Evolutionary conservation across 352 stramenopile genomes (phyloP).

Genomic region (Pythium aquatile): DNA sequence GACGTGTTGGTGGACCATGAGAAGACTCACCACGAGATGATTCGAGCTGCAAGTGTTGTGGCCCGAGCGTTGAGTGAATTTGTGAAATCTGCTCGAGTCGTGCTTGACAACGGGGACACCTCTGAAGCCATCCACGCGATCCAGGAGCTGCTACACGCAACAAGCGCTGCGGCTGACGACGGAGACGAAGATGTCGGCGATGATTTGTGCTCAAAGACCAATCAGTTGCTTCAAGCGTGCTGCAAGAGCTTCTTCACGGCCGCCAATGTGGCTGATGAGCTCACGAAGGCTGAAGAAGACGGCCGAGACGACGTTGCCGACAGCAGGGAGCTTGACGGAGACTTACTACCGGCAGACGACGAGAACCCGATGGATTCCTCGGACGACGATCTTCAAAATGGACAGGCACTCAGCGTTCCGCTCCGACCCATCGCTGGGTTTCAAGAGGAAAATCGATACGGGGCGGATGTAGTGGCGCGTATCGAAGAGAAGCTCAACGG

Average conservation of each 20-base stretch:
- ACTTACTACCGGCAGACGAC: background rate
- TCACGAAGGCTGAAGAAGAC: slow-evolving; percentile 33
- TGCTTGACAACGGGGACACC: background rate
- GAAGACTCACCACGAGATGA: slow-evolving; percentile 10
- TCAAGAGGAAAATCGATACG: slow-evolving; percentile 46
- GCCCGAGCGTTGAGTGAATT: background rate
- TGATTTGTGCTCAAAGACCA: slow-evolving; percentile 22
- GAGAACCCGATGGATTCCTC: slow-evolving; percentile 1
- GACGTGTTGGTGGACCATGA: slow-evolving; percentile 51
- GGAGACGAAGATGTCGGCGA: background rate
- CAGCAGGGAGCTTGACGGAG: background rate
- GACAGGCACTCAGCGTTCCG: background rate
- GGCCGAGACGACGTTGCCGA: background rate
- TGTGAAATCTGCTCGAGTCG: background rate
- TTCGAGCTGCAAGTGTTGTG: background rate
- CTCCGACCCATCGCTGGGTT: slow-evolving; percentile 18
- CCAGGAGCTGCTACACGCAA: background rate
- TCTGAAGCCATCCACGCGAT: background rate
- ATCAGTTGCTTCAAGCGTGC: slow-evolving; percentile 42
- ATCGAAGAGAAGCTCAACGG: slow-evolving; percentile 79
- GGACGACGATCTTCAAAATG: slow-evolving; percentile 10
- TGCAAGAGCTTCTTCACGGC: slow-evolving; percentile 69
- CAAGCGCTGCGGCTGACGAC: background rate
- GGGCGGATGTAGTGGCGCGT: slow-evolving; percentile 62
- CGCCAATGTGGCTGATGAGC: slow-evolving; percentile 55